Base-by-base conservation (phyloP, 2,329 filamentous ascomycete genomes). In the Teratosphaeria pseudoeucalypti region DNA sequence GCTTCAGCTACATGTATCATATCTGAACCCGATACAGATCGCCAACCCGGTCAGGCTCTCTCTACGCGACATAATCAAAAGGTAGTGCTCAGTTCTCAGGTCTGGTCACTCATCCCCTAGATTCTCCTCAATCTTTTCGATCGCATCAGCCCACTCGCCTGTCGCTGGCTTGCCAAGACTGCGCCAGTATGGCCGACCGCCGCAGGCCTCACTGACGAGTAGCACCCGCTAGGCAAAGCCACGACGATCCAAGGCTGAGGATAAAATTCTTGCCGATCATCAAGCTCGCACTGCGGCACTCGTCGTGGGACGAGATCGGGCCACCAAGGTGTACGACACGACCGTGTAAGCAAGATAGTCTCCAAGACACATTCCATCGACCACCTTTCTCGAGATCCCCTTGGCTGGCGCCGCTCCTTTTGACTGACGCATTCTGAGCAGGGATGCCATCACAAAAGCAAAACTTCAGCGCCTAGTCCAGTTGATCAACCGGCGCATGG, bases 401-500 rank as follows among this genome's bases (percentile, higher is more conserved):
- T 23, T 2, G 23, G 23, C 23, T 23, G 23, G 23, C 23, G 23
- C 23, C 23, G 23, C 23, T 23, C 23, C 23, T 23, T 23, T 43
- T 9, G 16, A 56, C 34, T 43, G 54, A 56, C 54, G 14, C 34
- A 3, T 2, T 9, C 4, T 57, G 26, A 27, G 12, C 59, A 63
- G 58, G 14, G 55, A 49, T 14, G 34, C 29, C 12, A 34, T 59
- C 3, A 19, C 54, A 63, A 57, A 59, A 10, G 66, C 67, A 23
- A 64, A 67, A 34, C 34, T 68, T 43, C 59, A 64, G 29, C 62
- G 60, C 11, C 60, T 70, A n/a, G 55, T 62, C 16, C 57, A 62
- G 37, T 62, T 70, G 11, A 57, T 67, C 10, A 53, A 58, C 10
- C 59, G 60, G 57, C 65, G 65, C 55, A 59, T 59, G n/a, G 56